These are phyloP conservation scores for Podospora appendiculata DNA, from an alignment of 495 filamentous ascomycete species.

Conservation along the genomic window DNA sequence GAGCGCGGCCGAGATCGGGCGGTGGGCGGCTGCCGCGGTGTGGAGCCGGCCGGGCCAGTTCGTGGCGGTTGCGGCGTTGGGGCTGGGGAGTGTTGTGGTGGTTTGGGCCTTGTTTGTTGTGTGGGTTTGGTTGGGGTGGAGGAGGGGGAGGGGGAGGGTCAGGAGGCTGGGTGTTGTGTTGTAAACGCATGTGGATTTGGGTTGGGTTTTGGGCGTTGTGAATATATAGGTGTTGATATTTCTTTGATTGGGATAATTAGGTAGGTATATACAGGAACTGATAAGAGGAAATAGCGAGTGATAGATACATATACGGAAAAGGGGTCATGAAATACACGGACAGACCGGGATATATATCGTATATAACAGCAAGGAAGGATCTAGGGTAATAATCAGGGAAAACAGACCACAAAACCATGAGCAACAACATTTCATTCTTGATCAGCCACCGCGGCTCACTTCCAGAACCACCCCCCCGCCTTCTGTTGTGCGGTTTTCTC, in stretches of 20 bases:
- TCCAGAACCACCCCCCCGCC: conserved; percentile 14
- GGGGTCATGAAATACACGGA: too few relatives aligned
- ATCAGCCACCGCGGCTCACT: background rate
- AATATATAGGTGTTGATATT: too few relatives aligned
- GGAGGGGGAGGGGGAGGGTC: background rate
- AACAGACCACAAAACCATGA: too few relatives aligned
- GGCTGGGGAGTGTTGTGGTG: conserved; percentile 16
- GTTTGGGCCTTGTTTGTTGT: conserved; percentile 19
- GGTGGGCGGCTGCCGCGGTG: conserved; percentile 18
- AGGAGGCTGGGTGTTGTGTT: background rate
- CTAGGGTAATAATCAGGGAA: too few relatives aligned
- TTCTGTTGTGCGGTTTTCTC: background rate
- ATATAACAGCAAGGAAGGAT: too few relatives aligned
- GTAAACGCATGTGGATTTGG: too few relatives aligned
- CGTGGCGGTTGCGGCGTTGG: conserved; percentile 18
- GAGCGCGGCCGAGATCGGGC: conserved; percentile 21
- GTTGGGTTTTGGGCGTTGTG: too few relatives aligned
- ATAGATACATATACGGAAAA: too few relatives aligned
- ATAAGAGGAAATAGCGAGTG: background rate
- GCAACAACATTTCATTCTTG: too few relatives aligned
- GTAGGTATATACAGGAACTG: background rate
- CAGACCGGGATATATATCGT: too few relatives aligned
- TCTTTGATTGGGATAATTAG: too few relatives aligned
- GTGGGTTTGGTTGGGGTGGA: conserved; percentile 20
- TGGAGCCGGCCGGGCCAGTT: conserved; percentile 23